Conservation (phyloP, 2,329 filamentous ascomycete genomes). For the Cadophora luteo-olivacea region DNA sequence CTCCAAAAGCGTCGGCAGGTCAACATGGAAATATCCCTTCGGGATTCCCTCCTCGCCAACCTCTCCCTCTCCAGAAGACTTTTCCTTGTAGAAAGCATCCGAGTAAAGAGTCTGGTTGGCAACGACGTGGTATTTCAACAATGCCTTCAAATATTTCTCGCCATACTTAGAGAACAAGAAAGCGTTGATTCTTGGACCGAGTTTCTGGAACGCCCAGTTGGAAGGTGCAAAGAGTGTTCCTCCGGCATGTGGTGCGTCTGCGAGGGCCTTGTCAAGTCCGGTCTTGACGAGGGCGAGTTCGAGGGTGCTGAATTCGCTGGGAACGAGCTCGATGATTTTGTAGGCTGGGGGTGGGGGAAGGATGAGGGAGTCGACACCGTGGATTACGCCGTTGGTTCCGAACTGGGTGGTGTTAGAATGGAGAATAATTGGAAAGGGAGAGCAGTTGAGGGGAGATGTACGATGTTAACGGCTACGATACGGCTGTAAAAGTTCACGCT, state of each 20-base stretch:
- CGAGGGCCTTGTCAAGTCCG: constrained; percentile 66
- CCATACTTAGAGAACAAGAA: constrained; percentile 86
- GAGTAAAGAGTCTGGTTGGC: constrained; percentile 80
- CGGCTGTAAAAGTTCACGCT: constrained; percentile 79
- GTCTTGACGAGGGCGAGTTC: constrained; percentile 78
- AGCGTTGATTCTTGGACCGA: constrained; percentile 76
- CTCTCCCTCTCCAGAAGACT: constrained; percentile 41
- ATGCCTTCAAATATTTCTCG: constrained; percentile 75
- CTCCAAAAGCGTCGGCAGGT: constrained; percentile 75
- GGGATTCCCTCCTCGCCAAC: constrained; percentile 41
- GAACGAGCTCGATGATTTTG: constrained; percentile 69
- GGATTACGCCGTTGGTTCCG: constrained; percentile 81
- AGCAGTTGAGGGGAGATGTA: constrained; percentile 48
- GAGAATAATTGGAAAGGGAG: background rate
- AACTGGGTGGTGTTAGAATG: constrained; percentile 52
- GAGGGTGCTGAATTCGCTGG: constrained; percentile 79
- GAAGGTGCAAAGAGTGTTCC: constrained; percentile 82
- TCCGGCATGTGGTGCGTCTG: constrained; percentile 61
- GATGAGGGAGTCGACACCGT: constrained; percentile 77
- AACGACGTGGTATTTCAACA: constrained; percentile 81
- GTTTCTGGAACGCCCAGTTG: constrained; percentile 79
- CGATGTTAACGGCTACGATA: constrained; percentile 73
- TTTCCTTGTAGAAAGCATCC: constrained; percentile 74
- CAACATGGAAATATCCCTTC: constrained; percentile 60
- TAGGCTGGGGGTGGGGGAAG: constrained; percentile 73